Evolutionary conservation across 2,329 filamentous ascomycete species (phyloP), one percentile per base, ranked within the genome.

Genomic region (Exophiala spinifera): DNA sequence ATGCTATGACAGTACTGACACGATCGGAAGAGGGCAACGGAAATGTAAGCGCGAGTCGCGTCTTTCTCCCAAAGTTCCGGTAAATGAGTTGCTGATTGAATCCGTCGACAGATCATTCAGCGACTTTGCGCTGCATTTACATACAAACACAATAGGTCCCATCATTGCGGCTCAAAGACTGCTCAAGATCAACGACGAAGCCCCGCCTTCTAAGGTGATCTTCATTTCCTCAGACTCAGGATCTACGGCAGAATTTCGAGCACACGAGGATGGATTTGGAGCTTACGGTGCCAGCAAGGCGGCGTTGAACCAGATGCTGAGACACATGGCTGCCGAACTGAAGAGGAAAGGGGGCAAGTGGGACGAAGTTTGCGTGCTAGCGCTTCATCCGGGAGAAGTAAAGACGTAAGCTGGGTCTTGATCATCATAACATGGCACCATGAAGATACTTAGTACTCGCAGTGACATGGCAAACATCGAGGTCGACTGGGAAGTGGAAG

Each of bases 191-290:
- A 69, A 69, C 45, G 72, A 73, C 7, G 68, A 68, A 31, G 74
- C 77, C 14, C 71, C 72, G 3, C 74, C 79, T 53, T 71, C 72
- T n/a, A 78, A 74, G 15, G 72, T 82, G 8, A 71, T 76, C 25
- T 79, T 83, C 72, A 82, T 82, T 66, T 82, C 79, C 10, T 78
- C 75, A 15, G 80, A 83, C 63, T 80, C 77, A 1, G 79, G 79
- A 13, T 83, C 80, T 0, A 71, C 76, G 2, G 66, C 70, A 7
- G 66, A 69, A 5, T 82, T 83, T 53, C 74, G 74, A 11, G 74
- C 76, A n/a, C 75, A 76, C 63, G 79, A 83, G 64, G 80, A 83
- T 61, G 79, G 79, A 59, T 83, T 83, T 55, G 80, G 77, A 1
- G 80, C 79, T 10, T 83, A 83, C 63, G 74, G 75, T 4, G 79